Percentiles rank a stretch among this genome's conserved stretches.
phyloP scores from a whole-genome alignment of 2,329 filamentous ascomycete species.

The Neopestalotiopsis sp. region DNA sequence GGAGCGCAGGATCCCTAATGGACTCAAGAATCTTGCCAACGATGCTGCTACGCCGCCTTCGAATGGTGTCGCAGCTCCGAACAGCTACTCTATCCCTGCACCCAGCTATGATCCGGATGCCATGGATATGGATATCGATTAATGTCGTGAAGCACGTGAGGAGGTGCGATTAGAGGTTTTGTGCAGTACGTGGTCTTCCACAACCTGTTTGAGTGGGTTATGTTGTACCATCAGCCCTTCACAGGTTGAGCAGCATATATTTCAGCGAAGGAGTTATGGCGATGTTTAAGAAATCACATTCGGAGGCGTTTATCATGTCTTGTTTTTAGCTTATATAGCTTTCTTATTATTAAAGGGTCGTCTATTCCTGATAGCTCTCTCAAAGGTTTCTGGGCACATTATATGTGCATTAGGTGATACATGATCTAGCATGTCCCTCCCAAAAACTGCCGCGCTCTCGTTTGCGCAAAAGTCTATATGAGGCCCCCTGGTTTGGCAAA shows the following conservation, averaged over 20 bases:
- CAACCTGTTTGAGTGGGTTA: neutral
- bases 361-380: constrained; percentile 40
- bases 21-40: constrained; percentile 21
- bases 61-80: neutral
- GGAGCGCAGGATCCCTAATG: constrained; percentile 15
- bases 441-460: neutral
- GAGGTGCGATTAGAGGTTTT: neutral
- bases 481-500: neutral
- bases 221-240: constrained; percentile 3
- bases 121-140: constrained; percentile 49
- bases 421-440: constrained; percentile 1
- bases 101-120: neutral
- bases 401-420: neutral
- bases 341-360: constrained; percentile 18
- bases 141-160: neutral
- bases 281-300: neutral
- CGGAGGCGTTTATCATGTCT: neutral
- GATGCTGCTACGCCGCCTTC: neutral
- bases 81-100: neutral
- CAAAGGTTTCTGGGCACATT: neutral
- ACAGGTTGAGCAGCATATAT: neutral
- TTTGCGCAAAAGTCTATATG: neutral
- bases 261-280: constrained; percentile 2
- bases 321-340: constrained; percentile 14
- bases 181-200: neutral